Base-by-base conservation (phyloP, 1,284 basidiomycete genomes). In the Leccinum insolens region DNA sequence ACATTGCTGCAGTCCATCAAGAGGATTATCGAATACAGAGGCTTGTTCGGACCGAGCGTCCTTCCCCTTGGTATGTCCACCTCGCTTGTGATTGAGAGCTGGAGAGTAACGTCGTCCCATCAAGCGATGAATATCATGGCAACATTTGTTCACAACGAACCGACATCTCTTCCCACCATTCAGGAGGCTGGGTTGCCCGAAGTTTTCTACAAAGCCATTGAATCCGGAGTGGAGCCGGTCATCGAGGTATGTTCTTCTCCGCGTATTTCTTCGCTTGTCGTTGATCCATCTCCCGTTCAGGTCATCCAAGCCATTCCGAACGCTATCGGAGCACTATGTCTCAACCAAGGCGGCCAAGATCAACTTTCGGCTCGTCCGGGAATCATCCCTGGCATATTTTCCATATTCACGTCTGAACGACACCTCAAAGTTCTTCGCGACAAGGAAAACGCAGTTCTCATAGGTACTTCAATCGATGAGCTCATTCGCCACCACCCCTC, bases 131-230 rank as follows among this genome's bases (percentile, higher is more conserved):
- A 97, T 80, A 94, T 98, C 77, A 96, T 98, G 91, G 91, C 97
- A 6, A 96, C 96, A 0, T 99, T 99, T 79, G 92, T 99, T 17
- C 97, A 99, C 84, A 99, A 99, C 75, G 98, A 99, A 80, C 98
- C 98, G 11, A 99, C 97, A 0, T 98, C 95, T 25, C 84, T 99
- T 66, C 83, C 89, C 1, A 93, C 97, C 64, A 91, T 99, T 46
- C 98, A 99, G 80, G 98, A 99, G 80, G 88, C 90, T 62, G 89
- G 92, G 31, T 80, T 99, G 3, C 98, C 98, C 1, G 94, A 97
- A 75, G 87, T 90, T 0, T 94, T 99, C 72, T 98, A 96, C 79
- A 86, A 88, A 67, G 87, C 92, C 7, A 88, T 99, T 64, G 95
- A 97, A 79, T 83, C 85, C 46, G 92, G 92, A 15, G 86, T 98